These are phyloP conservation scores for Candida dendrica DNA, from an alignment of 805 yeast genomes.

Conservation along the genomic window DNA sequence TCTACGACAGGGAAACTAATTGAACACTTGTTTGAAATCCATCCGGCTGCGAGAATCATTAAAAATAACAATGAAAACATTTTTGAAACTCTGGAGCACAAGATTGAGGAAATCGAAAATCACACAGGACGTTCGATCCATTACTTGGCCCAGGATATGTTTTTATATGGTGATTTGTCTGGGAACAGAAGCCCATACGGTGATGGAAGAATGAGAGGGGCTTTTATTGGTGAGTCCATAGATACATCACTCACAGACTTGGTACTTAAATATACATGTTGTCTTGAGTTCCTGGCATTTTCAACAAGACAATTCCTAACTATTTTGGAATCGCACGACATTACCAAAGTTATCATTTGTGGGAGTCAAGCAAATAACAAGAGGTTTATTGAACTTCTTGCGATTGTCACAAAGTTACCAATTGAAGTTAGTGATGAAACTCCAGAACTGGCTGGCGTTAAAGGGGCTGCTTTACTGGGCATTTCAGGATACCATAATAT, in stretches of 20 bases:
- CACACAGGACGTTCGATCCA: slow-evolving; percentile 14
- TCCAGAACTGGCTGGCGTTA: slow-evolving; percentile 21
- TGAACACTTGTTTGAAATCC: slow-evolving; percentile 38
- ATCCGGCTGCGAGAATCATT: slow-evolving; percentile 23
- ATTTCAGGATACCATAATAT: slow-evolving; percentile 6
- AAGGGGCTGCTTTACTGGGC: slow-evolving; percentile 22
- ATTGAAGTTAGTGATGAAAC: slow-evolving; percentile 12
- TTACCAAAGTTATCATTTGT: slow-evolving; percentile 32
- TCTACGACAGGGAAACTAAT: slow-evolving; percentile 51
- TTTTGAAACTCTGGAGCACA: slow-evolving; percentile 17
- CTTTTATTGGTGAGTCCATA: slow-evolving; percentile 39
- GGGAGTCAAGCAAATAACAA: slow-evolving; percentile 49
- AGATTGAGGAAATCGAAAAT: slow-evolving; percentile 11
- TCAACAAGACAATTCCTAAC: slow-evolving; percentile 38
- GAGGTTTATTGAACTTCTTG: slow-evolving; percentile 29
- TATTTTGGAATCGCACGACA: slow-evolving; percentile 18
- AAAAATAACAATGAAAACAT: slow-evolving; percentile 6
- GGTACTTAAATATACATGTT: slow-evolving; percentile 35
- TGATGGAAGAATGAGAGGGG: slow-evolving; percentile 42
- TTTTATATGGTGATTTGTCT: slow-evolving; percentile 47
- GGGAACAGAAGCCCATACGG: slow-evolving; percentile 56
- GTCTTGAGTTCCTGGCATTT: slow-evolving; percentile 44
- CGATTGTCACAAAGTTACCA: slow-evolving; percentile 17
- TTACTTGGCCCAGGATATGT: slow-evolving; percentile 27
- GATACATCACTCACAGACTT: slow-evolving; percentile 27